Evolutionary conservation across 2,329 filamentous ascomycete species (phyloP).

Genomic region (Venturiaceae sp.): DNA sequence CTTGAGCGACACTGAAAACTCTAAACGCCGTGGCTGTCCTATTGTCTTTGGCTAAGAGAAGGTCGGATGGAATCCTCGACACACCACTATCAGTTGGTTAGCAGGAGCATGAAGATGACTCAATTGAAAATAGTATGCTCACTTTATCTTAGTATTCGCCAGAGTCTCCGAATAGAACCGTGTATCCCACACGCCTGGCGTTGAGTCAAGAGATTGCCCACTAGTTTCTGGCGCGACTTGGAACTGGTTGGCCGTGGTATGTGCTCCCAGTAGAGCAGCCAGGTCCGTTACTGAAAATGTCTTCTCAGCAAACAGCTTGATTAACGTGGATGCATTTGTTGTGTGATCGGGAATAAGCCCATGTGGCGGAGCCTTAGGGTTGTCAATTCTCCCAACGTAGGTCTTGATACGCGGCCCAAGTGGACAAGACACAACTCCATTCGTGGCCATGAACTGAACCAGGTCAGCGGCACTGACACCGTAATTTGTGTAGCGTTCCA

Average conservation of each 20-base stretch:
- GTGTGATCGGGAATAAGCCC: conserved; percentile 24
- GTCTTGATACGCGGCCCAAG: conserved; percentile 41
- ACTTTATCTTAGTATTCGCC: background rate
- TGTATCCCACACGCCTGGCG: conserved; percentile 12
- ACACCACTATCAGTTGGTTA: too few species aligned
- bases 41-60: background rate
- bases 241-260: conserved; percentile 36
- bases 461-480: conserved; percentile 45
- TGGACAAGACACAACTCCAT: conserved; percentile 39
- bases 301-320: conserved; percentile 40
- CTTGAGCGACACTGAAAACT: background rate
- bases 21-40: background rate
- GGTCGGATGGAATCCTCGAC: background rate
- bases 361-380: background rate
- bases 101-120: too few species aligned
- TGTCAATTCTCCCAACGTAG: conserved; percentile 20
- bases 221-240: conserved; percentile 28
- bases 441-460: conserved; percentile 38
- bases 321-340: conserved; percentile 28
- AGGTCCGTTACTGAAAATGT: conserved; percentile 40
- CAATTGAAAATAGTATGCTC: background rate
- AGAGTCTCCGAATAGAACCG: conserved; percentile 15
- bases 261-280: conserved; percentile 45
- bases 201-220: conserved; percentile 5
- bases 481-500: conserved; percentile 29